These are phyloP conservation scores for Syzygium jambos DNA, from an alignment of 345 rosid species.

Conservation along the genomic window DNA sequence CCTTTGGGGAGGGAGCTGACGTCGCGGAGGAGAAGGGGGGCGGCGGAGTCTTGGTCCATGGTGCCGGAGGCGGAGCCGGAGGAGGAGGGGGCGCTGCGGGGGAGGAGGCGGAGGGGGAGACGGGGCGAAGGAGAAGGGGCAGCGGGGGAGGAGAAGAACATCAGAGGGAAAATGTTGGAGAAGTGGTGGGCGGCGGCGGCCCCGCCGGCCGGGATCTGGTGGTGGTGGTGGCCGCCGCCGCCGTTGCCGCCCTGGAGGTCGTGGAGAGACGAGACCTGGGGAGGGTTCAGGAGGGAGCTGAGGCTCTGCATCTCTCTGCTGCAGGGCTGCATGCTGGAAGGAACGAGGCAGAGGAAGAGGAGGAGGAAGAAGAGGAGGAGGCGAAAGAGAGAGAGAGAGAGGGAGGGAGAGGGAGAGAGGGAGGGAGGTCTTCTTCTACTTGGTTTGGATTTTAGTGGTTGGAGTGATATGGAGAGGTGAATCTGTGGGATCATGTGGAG, in stretches of 20 bases:
- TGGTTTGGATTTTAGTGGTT: neutral
- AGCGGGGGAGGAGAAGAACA: too few relatives aligned
- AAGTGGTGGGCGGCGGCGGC: conserved; percentile 16
- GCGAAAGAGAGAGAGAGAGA: neutral
- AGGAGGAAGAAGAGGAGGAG: neutral
- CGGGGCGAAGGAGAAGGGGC: too few relatives aligned
- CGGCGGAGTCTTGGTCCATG: too few relatives aligned
- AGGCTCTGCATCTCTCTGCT: conserved; percentile 38
- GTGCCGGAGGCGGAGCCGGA: too few relatives aligned
- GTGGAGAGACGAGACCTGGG: neutral
- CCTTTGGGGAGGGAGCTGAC: too few relatives aligned
- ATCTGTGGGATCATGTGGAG: neutral
- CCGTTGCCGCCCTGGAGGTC: neutral
- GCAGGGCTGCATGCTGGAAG: conserved; percentile 24
- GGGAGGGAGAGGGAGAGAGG: too few relatives aligned
- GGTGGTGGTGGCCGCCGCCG: neutral
- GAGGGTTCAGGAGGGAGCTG: conserved; percentile 4
- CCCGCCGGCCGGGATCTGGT: conserved; percentile 2
- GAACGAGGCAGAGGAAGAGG: neutral
- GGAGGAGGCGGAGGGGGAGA: too few relatives aligned
- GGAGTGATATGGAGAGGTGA: neutral
- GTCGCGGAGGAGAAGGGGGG: too few relatives aligned
- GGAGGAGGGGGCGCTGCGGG: too few relatives aligned
- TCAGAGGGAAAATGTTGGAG: too few relatives aligned
- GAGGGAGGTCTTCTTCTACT: neutral